Base-by-base conservation (phyloP, 2,329 filamentous ascomycete genomes). In the Emydomyces testavorans region DNA sequence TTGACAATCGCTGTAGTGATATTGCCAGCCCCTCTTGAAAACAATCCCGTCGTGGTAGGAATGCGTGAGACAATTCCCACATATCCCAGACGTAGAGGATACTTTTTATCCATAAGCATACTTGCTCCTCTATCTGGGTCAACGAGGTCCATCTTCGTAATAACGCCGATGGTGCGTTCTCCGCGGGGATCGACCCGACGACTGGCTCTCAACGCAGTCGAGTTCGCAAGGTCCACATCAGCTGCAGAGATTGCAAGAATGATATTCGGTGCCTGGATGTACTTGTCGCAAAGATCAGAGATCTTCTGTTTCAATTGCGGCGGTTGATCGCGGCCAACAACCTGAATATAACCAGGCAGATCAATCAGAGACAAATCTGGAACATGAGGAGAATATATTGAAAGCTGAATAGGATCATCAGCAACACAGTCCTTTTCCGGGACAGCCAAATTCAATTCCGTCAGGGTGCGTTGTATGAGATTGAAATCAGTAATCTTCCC, bases 111-210 rank as follows among this genome's bases (percentile, higher is more conserved):
- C 21, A 75, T 81, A 16, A 98, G 72, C 26, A 98, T 86, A 29
- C 78, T 75, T 11, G 79, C 76, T 24, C 89, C 92, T 50, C 90
- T 80, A 6, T 73, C 71, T 2, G 92, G 76, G 56, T 96, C 90
- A 6, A 98, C 89, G 18, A 98, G 74, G 60, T 98, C 92, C 90
- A 98, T 95, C 70, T 98, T 98, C 2, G 92, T 98, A 35, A 98
- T 82, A n/a, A 98, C 92, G 37, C 92, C 92, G 60, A 98, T 98
- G 0, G 92, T 98, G 53, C 92, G 78, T 68, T 98, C 92, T 47
- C 92, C 92, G 52, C 92, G 77, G 1, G 92, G 92, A 60, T 98
- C 92, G 23, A 96, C 89, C 56, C 90, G 78, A 53, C 92, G 78
- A 56, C 89, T 94, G 15, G 92, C 88, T 57, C 89, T 77, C 20